Base-by-base conservation (phyloP, 371 early-diverging fungal species). In the Circinella umbellata region DNA sequence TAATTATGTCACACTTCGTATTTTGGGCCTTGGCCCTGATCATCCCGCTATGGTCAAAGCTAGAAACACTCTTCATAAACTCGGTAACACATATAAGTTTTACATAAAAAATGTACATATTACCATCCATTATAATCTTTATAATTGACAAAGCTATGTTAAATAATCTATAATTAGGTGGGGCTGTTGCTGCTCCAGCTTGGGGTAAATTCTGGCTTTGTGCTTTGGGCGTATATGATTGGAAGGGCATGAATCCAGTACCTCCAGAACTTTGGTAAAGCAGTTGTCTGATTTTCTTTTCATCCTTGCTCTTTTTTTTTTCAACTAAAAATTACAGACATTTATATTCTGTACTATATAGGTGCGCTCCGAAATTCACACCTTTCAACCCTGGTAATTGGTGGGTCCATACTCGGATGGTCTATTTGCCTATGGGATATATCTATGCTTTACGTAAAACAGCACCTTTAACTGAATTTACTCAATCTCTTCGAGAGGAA, bases 141-240 rank as follows among this genome's bases (percentile, higher is more conserved):
- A 61, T 35, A 61, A 14, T 61, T 35, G 35, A 46, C 27, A 35
- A 34, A 11, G 48, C 47, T 11, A 59, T 27, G 0, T 27, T 27
- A 27, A 27, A 27, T 27, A 27, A 27, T 27, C 2, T 27, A 27
- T 27, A 63, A 14, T 4, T 72, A 85, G 94, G 94, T 61, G 94
- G 96, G 61, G 96, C 98, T 17, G 76, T 83, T 0, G 94, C 90
- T 47, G 86, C 90, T 17, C 96, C 99, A 51, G 90, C 97, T 55
- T 99, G 99, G 99, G 99, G 98, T 20, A 99, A 99, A 79, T 96
- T 99, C 77, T 97, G 97, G 95, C 88, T 99, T 34, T 73, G 93
- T 34, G 89, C 91, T 10, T 82, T 99, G 76, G 93, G 94, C 68
- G 91, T 94, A 9, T 99, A 99, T 81, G 95, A 96, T 47, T 99